phyloP scores from a whole-genome alignment of 2,329 filamentous ascomycete genomes.

The Emericellopsis cladophorae region DNA sequence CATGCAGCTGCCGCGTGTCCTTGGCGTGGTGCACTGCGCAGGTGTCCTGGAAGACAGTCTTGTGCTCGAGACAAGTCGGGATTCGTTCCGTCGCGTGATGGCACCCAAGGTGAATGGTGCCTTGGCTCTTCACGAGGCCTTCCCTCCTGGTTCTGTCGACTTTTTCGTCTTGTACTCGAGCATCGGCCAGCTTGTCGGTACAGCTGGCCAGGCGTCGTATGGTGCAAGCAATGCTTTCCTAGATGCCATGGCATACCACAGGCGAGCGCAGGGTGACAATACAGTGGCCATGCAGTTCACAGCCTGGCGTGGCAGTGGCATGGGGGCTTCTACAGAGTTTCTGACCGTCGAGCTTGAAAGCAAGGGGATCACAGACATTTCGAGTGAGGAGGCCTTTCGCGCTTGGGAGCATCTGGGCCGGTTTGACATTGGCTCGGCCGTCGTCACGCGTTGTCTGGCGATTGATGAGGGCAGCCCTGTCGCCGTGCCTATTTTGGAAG shows the following conservation, averaged over 20 bases:
- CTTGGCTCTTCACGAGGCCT: conserved; percentile 12
- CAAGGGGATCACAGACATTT: conserved; percentile 5
- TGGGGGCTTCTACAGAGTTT: conserved; percentile 4
- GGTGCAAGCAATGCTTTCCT: conserved; percentile 17
- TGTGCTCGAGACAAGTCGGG: conserved; percentile 12
- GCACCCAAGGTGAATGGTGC: conserved; percentile 19
- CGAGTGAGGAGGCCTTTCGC: conserved; percentile 3
- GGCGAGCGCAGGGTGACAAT: conserved; percentile 1
- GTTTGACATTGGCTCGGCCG: conserved; percentile 3
- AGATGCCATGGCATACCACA: conserved; percentile 15
- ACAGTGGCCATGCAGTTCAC: conserved; percentile 3
- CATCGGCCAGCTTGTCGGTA: conserved; percentile 12
- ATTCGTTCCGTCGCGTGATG: conserved; percentile 10
- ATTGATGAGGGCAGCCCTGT: conserved; percentile 3
- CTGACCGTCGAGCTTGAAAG: conserved; percentile 4
- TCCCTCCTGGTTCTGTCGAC: conserved; percentile 1
- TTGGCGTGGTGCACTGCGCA: conserved; percentile 25
- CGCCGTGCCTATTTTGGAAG: neutral
- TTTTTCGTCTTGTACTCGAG: conserved; percentile 12
- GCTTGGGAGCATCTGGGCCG: conserved; percentile 4
- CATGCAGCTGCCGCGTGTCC: conserved; percentile 14
- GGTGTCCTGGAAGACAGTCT: conserved; percentile 18
- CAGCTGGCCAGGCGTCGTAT: conserved; percentile 19
- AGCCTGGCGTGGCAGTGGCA: conserved; percentile 3
- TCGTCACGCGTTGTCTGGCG: conserved; percentile 3